A percentile compares a stretch with the other conserved stretches of the same genome.
Evolutionary conservation across 441 rosid genomes (phyloP).

Genomic region (Erodium moschatum): DNA sequence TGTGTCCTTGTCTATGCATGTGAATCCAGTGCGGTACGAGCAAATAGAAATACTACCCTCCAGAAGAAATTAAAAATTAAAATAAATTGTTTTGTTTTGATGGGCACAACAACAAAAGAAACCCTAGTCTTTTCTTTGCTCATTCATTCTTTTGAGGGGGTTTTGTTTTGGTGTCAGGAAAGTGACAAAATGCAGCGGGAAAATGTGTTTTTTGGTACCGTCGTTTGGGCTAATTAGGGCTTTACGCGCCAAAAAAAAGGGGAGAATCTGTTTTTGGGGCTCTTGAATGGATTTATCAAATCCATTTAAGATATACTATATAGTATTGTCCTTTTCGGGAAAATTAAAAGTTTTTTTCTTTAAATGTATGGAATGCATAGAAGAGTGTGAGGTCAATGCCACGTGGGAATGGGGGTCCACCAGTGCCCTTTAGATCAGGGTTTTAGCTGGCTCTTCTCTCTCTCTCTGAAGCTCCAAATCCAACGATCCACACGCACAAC

Average conservation of each 20-base stretch:
- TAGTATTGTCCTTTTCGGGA: conserved; percentile 21
- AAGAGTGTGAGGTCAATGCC: conserved; percentile 22
- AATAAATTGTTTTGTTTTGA: not conserved
- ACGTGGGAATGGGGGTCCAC: conserved; percentile 22
- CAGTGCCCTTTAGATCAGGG: conserved; percentile 1
- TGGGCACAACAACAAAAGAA: conserved; percentile 17
- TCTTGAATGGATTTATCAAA: conserved; percentile 43
- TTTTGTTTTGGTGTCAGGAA: conserved; percentile 28
- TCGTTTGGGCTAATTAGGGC: conserved; percentile 22
- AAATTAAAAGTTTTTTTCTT: too few relatives aligned
- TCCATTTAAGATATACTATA: conserved; percentile 12
- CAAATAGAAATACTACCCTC: not conserved
- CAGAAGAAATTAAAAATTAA: not conserved
- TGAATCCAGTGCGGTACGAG: conserved; percentile 19
- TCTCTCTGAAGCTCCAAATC: too few relatives aligned
- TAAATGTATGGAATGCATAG: not conserved
- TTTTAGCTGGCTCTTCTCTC: not conserved
- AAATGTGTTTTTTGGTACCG: conserved; percentile 20
- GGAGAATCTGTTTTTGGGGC: conserved; percentile 16
- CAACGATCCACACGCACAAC: not conserved
- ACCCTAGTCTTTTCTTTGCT: conserved; percentile 16
- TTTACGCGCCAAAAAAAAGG: conserved; percentile 49
- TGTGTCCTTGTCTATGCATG: conserved; percentile 24
- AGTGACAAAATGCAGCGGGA: conserved; percentile 33
- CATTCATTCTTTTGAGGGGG: conserved; percentile 10